Conservation (phyloP, 805 yeast genomes). For the Cyberlindnera suaveolens region DNA sequence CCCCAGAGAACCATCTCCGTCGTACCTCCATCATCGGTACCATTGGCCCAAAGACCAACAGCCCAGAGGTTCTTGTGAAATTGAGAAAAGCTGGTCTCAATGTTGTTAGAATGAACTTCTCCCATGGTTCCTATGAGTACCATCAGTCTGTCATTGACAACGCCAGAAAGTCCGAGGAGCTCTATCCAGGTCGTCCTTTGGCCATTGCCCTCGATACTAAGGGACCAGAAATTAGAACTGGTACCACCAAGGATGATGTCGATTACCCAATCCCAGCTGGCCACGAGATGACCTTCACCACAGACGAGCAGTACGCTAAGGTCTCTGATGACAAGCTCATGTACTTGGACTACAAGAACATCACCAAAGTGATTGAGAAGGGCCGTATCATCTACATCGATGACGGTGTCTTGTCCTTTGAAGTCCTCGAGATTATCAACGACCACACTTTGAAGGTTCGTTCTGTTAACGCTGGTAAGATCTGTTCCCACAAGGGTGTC, state of each 20-base stretch:
- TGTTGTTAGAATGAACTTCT: conserved; percentile 98
- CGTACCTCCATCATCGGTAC: conserved; percentile 98
- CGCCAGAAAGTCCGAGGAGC: conserved; percentile 87
- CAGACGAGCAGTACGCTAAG: conserved; percentile 73
- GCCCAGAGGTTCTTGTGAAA: conserved; percentile 73
- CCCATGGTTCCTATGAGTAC: conserved; percentile 97
- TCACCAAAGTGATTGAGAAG: conserved; percentile 82
- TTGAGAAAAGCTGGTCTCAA: conserved; percentile 96
- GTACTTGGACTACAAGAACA: conserved; percentile 93
- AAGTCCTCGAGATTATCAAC: conserved; percentile 80
- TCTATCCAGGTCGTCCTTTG: conserved; percentile 91
- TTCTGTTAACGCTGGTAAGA: conserved; percentile 91
- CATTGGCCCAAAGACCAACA: conserved; percentile 97
- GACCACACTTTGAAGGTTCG: conserved; percentile 76
- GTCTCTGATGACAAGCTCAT: conserved; percentile 72
- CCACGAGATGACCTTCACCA: conserved; percentile 91
- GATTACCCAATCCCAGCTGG: conserved; percentile 81
- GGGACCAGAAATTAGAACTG: conserved; percentile 99
- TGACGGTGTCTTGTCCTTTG: conserved; percentile 96
- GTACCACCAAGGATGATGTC: conserved; percentile 73
- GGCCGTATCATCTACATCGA: conserved; percentile 94
- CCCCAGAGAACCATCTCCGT: conserved; percentile 34
- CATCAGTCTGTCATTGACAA: conserved; percentile 96
- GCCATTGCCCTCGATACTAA: conserved; percentile 98
- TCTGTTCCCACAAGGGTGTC: conserved; percentile 97